These are phyloP conservation scores for Penicillium palitans DNA, from an alignment of 2,329 filamentous ascomycete genomes.

Conservation along the genomic window DNA sequence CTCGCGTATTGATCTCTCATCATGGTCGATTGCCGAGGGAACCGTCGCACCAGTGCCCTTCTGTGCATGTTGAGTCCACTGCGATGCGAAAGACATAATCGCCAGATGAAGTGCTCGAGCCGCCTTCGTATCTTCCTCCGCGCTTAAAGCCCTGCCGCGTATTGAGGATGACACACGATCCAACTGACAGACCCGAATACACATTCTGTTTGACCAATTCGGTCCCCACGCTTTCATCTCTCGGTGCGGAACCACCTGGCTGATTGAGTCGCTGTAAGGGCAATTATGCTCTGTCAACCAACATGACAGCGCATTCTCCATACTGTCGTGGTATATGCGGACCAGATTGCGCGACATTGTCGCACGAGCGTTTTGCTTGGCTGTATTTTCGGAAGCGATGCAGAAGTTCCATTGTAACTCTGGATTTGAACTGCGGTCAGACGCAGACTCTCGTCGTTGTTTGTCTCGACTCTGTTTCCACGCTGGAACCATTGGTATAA, in stretches of 20 bases:
- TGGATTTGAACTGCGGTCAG: neutral
- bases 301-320: slow-evolving; percentile 47
- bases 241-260: slow-evolving; percentile 14
- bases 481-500: neutral
- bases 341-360: slow-evolving; percentile 42
- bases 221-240: slow-evolving; percentile 38
- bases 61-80: slow-evolving; percentile 37
- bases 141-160: slow-evolving; percentile 39
- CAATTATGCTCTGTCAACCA: slow-evolving; percentile 49
- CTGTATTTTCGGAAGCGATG: slow-evolving; percentile 29
- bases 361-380: slow-evolving; percentile 37
- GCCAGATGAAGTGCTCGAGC: slow-evolving; percentile 44
- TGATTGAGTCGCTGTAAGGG: slow-evolving; percentile 38
- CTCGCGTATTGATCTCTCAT: slow-evolving; percentile 42
- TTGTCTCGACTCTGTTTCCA: neutral
- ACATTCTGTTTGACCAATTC: slow-evolving; percentile 47
- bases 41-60: slow-evolving; percentile 15
- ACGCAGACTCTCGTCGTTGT: neutral
- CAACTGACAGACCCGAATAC: slow-evolving; percentile 45
- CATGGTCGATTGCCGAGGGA: slow-evolving; percentile 19
- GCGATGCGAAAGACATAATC: slow-evolving; percentile 48
- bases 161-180: slow-evolving; percentile 42
- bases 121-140: slow-evolving; percentile 40
- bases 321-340: slow-evolving; percentile 47
- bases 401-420: neutral